Base-by-base conservation (phyloP, 129 eudicot species). In the Chrysanthemum lavandulifolium region DNA sequence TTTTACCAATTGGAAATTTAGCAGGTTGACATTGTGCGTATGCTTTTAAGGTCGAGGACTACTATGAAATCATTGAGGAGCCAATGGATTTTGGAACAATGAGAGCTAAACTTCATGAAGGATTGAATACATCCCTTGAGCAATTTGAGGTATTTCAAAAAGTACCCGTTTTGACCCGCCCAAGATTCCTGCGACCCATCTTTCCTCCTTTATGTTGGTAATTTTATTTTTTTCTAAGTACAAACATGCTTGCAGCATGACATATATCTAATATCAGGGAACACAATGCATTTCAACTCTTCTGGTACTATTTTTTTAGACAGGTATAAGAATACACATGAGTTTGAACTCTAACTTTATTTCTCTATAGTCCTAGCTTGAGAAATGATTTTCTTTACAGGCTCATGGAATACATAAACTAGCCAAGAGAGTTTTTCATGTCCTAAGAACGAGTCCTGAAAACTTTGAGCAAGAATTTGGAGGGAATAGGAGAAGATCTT, bases 21-120 rank as follows among this genome's bases (percentile, higher is more conserved):
- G 12, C 4, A 43, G 61, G 67, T 51, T 10, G 45, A 72, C 4
- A 1, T 68, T 3, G 25, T 68, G 23, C 57, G 69, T 36, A 2
- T 10, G 27, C 13, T 5, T 55, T 52, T 47, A 65, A 89, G 98
- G 98, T 94, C 55, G 93, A 84, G 73, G 93, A 87, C 48, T 94
- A 94, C 85, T 88, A 90, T 69, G 92, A 90, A 64, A 87, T 94
- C 82, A 84, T 94, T 11, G 83, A 86, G 77, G 96, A 94, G 69
- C 98, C 98, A 1, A 94, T 90, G 98, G 97, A 94, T 78, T 94
- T 94, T 61, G 98, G 96, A 23, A 94, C 97, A 33, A 94, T 90
- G 96, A 79, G 97, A 85, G 98, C 98, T 76, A 94, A 94, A 76
- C 97, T 94, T 65, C 98, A 94, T 71, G 98, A 94, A 84, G 97